A percentile compares a stretch with the other conserved stretches of the same genome.
These are phyloP conservation scores for Fusarium pilosicola DNA, from an alignment of 2,329 filamentous ascomycete species.

Conservation along the genomic window DNA sequence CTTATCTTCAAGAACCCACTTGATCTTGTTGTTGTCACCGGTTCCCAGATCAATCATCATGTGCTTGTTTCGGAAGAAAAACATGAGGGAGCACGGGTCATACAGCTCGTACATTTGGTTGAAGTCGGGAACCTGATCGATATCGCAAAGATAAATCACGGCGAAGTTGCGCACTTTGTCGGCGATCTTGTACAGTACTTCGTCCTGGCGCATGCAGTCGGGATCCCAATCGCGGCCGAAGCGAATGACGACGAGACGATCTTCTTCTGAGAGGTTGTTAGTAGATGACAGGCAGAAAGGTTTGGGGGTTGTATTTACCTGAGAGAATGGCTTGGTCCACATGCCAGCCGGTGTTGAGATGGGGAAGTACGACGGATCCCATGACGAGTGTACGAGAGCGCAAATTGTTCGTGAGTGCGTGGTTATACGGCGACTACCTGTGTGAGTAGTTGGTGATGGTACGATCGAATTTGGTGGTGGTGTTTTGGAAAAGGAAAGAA, in stretches of 20 bases:
- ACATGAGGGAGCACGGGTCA: slow-evolving; percentile 95
- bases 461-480: neutral
- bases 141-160: slow-evolving; percentile 92
- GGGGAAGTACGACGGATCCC: slow-evolving; percentile 91
- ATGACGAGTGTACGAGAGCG: slow-evolving; percentile 46
- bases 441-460: neutral
- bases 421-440: neutral
- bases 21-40: slow-evolving; percentile 98
- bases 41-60: slow-evolving; percentile 99
- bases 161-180: slow-evolving; percentile 94
- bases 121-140: slow-evolving; percentile 91
- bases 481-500: slow-evolving; percentile 7
- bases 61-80: slow-evolving; percentile 97
- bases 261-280: slow-evolving; percentile 70
- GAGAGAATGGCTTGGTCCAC: slow-evolving; percentile 92
- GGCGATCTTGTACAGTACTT: slow-evolving; percentile 93
- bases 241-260: slow-evolving; percentile 91
- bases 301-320: slow-evolving; percentile 9
- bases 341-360: slow-evolving; percentile 93
- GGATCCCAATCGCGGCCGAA: slow-evolving; percentile 88
- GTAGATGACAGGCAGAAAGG: neutral
- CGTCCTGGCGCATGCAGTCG: slow-evolving; percentile 81
- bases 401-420: no score
- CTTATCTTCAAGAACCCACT: slow-evolving; percentile 94
- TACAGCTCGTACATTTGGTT: slow-evolving; percentile 96